Base-by-base conservation (phyloP, 306 rosid genomes). In the Quercus wislizeni region DNA sequence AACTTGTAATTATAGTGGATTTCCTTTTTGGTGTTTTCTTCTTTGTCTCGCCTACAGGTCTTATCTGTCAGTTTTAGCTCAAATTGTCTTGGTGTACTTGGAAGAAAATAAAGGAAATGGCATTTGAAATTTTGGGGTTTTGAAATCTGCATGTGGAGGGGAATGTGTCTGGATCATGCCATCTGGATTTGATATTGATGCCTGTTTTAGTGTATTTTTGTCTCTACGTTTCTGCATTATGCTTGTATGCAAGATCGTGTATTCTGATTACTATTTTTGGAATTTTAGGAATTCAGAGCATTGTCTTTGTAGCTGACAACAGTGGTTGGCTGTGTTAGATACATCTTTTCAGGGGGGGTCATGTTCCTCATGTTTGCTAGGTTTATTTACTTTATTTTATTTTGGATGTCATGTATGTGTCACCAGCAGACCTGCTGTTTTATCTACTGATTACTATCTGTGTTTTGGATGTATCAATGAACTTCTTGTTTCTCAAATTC, bases 401-500 rank as follows among this genome's bases (percentile, higher is more conserved):
- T 49, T 49, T 12, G 54, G 54, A 19, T 33, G 51, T 43, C 38
- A 5, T 67, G 18, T 18, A 33, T 30, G 5, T 67, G 71, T 67
- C 51, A 67, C n/a, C 23, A 14, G 25, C 71, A 31, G 71, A 41
- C 46, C 46, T 8, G 46, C 46, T 41, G 46, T 41, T 30, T 33
- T 19, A 9, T 33, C 12, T 20, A 67, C 18, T 23, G 72, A 67
- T 67, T 1, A 35, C 52, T 33, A 31, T 15, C 52, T 67, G 51
- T 23, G 38, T 19, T 35, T 38, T 18, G 55, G 54, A 68, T 23
- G 1, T 55, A 18, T 63, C 10, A 12, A 57, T 74, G 41, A 35
- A 74, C 71, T 20, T 88, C 59, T 67, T 55, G 41, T 56, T 77
- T 78, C 49, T 78, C 12, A 77, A 63, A 57, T 89, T 41, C 23